These are phyloP conservation scores for Emergomyces pasteurianus DNA, from an alignment of 2,329 filamentous ascomycete species.

Conservation along the genomic window DNA sequence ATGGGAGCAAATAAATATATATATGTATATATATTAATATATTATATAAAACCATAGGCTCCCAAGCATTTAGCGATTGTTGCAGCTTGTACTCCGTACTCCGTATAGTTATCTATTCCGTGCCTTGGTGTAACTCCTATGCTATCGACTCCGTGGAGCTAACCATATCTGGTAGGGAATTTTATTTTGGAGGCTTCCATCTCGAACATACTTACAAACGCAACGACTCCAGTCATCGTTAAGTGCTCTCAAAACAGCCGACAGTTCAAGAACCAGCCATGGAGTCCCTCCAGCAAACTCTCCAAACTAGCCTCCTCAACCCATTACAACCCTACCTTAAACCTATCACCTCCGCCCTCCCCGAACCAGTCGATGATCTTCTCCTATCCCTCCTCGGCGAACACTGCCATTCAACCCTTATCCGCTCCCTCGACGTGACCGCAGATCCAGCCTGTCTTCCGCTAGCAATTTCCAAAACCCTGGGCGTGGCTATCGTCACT, in stretches of 20 bases:
- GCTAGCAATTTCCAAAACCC: constrained; percentile 78
- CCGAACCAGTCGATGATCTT: constrained; percentile 59
- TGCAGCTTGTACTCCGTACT: too few species aligned
- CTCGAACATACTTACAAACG: too few species aligned
- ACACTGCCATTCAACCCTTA: constrained; percentile 71
- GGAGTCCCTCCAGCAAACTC: constrained; percentile 32
- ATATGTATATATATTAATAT: neutral
- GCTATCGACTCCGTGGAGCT: neutral
- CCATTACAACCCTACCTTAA: constrained; percentile 41
- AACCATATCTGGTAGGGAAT: neutral
- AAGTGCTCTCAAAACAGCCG: neutral
- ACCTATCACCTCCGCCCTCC: constrained; percentile 62
- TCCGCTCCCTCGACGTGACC: constrained; percentile 69
- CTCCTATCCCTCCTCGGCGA: constrained; percentile 70
- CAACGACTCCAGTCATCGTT: neutral
- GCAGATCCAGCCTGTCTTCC: constrained; percentile 70
- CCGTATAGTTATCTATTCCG: too few species aligned
- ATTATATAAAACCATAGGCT: neutral
- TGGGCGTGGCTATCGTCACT: constrained; percentile 86
- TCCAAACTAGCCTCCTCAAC: constrained; percentile 29
- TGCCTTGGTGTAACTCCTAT: too few species aligned
- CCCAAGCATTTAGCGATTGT: too few species aligned
- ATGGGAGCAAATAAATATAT: neutral
- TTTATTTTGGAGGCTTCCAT: too few species aligned
- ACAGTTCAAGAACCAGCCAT: constrained; percentile 16